phyloP scores from a whole-genome alignment of 1,139 yeast genomes.

The Hansenula lynferdii region DNA sequence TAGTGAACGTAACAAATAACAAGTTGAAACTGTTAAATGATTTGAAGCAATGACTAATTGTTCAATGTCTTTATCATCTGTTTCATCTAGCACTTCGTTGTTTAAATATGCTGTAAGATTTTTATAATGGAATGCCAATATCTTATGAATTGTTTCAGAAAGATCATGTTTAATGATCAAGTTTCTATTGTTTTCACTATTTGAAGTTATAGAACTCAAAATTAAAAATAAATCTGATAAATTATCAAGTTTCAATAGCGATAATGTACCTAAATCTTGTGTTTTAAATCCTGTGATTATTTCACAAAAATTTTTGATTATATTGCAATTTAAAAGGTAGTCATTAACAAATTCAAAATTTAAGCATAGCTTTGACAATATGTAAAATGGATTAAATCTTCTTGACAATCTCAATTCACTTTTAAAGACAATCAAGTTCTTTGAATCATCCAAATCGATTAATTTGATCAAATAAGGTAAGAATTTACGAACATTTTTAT shows the following conservation, averaged over 20 bases:
- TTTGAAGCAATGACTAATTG: slow-evolving; percentile 20
- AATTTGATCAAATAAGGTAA: slow-evolving; percentile 26
- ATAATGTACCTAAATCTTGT: slow-evolving; percentile 13
- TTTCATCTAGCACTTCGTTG: not conserved
- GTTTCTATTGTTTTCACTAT: slow-evolving; percentile 27
- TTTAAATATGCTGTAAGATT: slow-evolving; percentile 15
- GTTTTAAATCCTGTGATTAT: slow-evolving; percentile 20
- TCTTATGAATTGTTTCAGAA: slow-evolving; percentile 23
- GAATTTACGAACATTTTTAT: slow-evolving; percentile 22
- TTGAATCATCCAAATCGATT: slow-evolving; percentile 16
- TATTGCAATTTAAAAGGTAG: slow-evolving; percentile 25
- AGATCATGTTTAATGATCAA: slow-evolving; percentile 25
- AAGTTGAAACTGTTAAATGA: slow-evolving; percentile 31
- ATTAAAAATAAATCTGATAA: slow-evolving; percentile 29
- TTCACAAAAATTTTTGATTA: slow-evolving; percentile 25
- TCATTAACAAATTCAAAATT: slow-evolving; percentile 26
- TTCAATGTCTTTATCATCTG: not conserved
- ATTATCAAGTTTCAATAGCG: slow-evolving; percentile 22
- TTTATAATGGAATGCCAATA: slow-evolving; percentile 23
- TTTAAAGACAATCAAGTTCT: slow-evolving; percentile 11
- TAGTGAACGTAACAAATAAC: slow-evolving; percentile 62
- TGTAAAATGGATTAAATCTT: slow-evolving; percentile 24
- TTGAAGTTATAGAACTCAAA: slow-evolving; percentile 28
- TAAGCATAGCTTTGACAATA: slow-evolving; percentile 26
- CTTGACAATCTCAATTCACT: slow-evolving; percentile 19